These are phyloP conservation scores for Suhomyces panamericanus DNA, from an alignment of 1,139 yeast species.

Conservation along the genomic window DNA sequence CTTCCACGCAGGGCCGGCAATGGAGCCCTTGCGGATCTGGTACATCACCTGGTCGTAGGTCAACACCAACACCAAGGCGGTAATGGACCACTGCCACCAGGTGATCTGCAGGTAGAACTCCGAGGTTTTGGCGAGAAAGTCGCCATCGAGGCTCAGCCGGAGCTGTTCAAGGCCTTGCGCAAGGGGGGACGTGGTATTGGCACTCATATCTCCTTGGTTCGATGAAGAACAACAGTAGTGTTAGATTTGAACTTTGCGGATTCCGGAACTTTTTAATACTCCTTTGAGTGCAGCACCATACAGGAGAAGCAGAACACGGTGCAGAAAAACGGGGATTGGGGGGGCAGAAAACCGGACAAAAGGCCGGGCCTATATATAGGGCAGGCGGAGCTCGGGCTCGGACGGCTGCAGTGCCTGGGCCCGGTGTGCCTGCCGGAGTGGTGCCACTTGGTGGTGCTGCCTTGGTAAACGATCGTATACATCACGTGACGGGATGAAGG, in stretches of 20 bases:
- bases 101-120: conserved; percentile 14
- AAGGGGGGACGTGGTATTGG: conserved; percentile 18
- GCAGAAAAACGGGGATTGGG: neutral
- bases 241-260: neutral
- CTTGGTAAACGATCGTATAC: conserved; percentile 6
- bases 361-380: neutral
- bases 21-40: conserved; percentile 74
- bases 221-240: conserved; percentile 1
- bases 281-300: neutral
- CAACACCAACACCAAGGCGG: conserved; percentile 52
- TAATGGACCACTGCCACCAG: conserved; percentile 55
- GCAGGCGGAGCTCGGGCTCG: neutral
- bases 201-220: conserved; percentile 11
- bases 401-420: neutral
- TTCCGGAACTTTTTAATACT: conserved; percentile 1
- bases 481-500: conserved; percentile 6
- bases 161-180: conserved; percentile 13
- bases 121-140: conserved; percentile 4
- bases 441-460: neutral
- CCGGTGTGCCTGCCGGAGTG: neutral
- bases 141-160: conserved; percentile 10
- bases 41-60: conserved; percentile 82
- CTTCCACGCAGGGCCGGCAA: conserved; percentile 87
- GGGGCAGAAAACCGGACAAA: neutral
- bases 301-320: neutral